phyloP scores from a whole-genome alignment of 768 basidiomycete genomes.

The Leccinum boreale region DNA sequence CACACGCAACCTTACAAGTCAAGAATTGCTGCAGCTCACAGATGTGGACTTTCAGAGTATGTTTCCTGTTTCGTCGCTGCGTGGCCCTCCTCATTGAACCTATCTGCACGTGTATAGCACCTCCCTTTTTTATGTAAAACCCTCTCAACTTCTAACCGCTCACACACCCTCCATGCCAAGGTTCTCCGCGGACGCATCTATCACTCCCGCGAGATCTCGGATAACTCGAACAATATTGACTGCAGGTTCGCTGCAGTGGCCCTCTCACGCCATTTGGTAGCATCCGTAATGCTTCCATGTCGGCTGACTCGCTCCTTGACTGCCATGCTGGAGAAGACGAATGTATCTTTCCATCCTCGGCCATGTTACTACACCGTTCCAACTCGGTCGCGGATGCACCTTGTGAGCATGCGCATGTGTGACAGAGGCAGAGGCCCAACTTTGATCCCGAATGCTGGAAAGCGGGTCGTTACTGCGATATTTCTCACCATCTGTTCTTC shows the following conservation, averaged over 20 bases:
- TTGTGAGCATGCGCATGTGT: slow-evolving; percentile 26
- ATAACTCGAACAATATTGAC: slow-evolving; percentile 19
- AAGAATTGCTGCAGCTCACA: slow-evolving; percentile 58
- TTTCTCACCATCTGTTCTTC: slow-evolving; percentile 4
- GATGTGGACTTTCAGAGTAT: slow-evolving; percentile 57
- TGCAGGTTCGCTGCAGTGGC: slow-evolving; percentile 1
- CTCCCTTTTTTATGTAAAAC: slow-evolving; percentile 18
- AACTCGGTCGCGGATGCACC: slow-evolving; percentile 25
- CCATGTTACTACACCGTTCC: slow-evolving; percentile 19
- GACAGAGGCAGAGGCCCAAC: too few species aligned
- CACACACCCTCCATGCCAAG: slow-evolving; percentile 54
- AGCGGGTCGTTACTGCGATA: too few species aligned
- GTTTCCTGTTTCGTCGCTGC: slow-evolving; percentile 21
- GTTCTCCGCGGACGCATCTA: slow-evolving; percentile 57
- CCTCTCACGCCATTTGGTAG: slow-evolving; percentile 25
- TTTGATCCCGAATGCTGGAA: too few species aligned
- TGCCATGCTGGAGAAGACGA: slow-evolving; percentile 1
- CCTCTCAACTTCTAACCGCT: slow-evolving; percentile 51
- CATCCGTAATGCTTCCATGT: slow-evolving; percentile 32
- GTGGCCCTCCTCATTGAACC: slow-evolving; percentile 3
- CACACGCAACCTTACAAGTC: slow-evolving; percentile 50
- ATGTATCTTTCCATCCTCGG: slow-evolving; percentile 9
- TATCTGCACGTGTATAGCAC: slow-evolving; percentile 12
- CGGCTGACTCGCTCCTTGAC: slow-evolving; percentile 26
- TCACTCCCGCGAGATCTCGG: slow-evolving; percentile 22